Evolutionary conservation across 1,139 yeast genomes (phyloP), one percentile per base, ranked within the genome.

Genomic region (Arxiozyma bovina): DNA sequence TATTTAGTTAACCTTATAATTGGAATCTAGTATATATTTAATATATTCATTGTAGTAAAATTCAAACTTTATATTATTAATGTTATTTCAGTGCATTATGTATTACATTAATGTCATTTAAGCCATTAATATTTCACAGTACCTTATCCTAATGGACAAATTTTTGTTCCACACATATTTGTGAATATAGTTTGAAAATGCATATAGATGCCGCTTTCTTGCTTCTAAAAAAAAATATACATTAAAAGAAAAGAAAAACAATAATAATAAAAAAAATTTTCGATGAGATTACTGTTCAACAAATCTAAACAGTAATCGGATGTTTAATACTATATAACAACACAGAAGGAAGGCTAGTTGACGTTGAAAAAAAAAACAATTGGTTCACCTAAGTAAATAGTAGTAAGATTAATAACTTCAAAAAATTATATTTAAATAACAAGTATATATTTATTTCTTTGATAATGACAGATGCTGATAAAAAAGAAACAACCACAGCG

Each of bases 401-500:
- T 34, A 34, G 4, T 34, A 9, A 34, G n/a, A 15, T 34, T 15
- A 15, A 34, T 34, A 34, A 4, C 30, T 27, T 2, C 30, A 7
- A 12, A 4, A 34, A 2, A 6, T 12, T 15, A 34, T 34, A 34
- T 34, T 34, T 12, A n/a, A 34, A 34, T 9, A 34, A 34, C 6
- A 34, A 15, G n/a, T 15, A 17, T 34, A 34, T 34, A 12, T 12
- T 34, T 34, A 34, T 34, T 34, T 8, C 15, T 30, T 30, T 30
- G n/a, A 20, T 8, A 42, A 20, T 45, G 56, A 48, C 54, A 52
- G 30, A 57, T 47, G 22, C 42, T 58, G 15, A 48, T 17, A 55
- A 57, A 27, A 58, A 54, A 30, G 60, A 55, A 17, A 46, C n/a
- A 27, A 15, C 38, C 5, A 17, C 38, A 22, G n/a, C 21, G 18